Evolutionary conservation across 2,329 filamentous ascomycete genomes (phyloP).

Genomic region (Balansia obtecta): DNA sequence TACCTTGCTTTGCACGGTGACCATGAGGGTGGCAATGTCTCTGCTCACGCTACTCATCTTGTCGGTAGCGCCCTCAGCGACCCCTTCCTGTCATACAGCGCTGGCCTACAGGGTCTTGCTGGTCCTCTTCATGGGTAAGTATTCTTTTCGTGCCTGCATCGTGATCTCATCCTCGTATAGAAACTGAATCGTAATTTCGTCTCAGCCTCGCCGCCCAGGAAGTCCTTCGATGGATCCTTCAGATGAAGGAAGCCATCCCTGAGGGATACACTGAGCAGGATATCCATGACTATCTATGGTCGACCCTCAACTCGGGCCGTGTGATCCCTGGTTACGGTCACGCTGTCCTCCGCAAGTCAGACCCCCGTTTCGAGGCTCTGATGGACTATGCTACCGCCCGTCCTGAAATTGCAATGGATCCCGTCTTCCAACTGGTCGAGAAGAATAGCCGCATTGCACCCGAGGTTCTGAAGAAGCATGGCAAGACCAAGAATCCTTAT

Average conservation of each 20-base stretch:
- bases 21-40: slow-evolving; percentile 96
- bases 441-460: slow-evolving; percentile 88
- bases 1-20: slow-evolving; percentile 96
- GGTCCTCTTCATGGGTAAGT: slow-evolving; percentile 56
- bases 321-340: slow-evolving; percentile 94
- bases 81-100: slow-evolving; percentile 90
- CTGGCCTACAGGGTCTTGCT: slow-evolving; percentile 86
- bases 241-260: slow-evolving; percentile 87
- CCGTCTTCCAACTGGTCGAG: slow-evolving; percentile 88
- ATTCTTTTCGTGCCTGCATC: not conserved
- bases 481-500: slow-evolving; percentile 97
- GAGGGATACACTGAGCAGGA: slow-evolving; percentile 65
- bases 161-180: not conserved
- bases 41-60: slow-evolving; percentile 86
- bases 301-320: slow-evolving; percentile 81
- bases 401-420: slow-evolving; percentile 73
- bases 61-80: slow-evolving; percentile 92
- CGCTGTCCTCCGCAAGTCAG: slow-evolving; percentile 90
- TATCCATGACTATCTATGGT: slow-evolving; percentile 83
- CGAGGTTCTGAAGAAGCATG: slow-evolving; percentile 81
- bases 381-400: slow-evolving; percentile 89
- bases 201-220: slow-evolving; percentile 79
- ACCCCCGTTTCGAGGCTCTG: slow-evolving; percentile 88
- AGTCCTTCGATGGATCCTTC: slow-evolving; percentile 88
- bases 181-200: not conserved